Conservation (phyloP, 768 basidiomycete species). For the Kwoniella bestiolae region DNA sequence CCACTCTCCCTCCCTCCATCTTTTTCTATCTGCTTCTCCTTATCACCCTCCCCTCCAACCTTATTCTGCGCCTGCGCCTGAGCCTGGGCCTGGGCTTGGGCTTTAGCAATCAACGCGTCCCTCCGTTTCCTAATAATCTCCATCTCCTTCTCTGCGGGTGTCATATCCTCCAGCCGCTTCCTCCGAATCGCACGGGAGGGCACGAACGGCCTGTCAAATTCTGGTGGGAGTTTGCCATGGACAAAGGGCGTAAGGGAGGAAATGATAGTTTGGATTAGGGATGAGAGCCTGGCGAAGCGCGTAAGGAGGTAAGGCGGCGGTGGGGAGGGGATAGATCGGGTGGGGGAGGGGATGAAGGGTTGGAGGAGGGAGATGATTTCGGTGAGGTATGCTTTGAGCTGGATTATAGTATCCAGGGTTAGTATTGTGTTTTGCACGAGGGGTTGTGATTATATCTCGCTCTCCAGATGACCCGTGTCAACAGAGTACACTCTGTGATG, state of each 20-base stretch:
- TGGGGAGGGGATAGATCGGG: slow-evolving; percentile 9
- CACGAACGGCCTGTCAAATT: slow-evolving; percentile 13
- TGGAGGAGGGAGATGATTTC: slow-evolving; percentile 34
- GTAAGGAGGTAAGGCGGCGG: slow-evolving; percentile 29
- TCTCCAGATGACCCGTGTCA: neutral
- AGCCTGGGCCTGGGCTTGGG: slow-evolving; percentile 17
- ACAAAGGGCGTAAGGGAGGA: slow-evolving; percentile 20
- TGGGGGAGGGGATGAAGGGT: slow-evolving; percentile 25
- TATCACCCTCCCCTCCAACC: neutral
- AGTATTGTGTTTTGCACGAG: no score
- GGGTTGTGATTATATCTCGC: no score
- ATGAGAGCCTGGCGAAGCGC: slow-evolving; percentile 30
- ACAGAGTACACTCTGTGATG: neutral
- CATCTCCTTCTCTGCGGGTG: slow-evolving; percentile 48
- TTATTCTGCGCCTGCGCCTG: neutral
- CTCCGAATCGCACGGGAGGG: neutral
- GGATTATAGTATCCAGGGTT: no score
- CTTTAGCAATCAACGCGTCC: slow-evolving; percentile 44
- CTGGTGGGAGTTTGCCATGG: slow-evolving; percentile 15
- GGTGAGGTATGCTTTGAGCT: slow-evolving; percentile 32
- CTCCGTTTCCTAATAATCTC: slow-evolving; percentile 39
- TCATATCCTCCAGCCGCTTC: slow-evolving; percentile 17
- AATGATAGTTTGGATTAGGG: slow-evolving; percentile 24
- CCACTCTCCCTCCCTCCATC: neutral
- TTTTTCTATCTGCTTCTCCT: neutral